Percentiles rank a stretch among this genome's conserved stretches.
Evolutionary conservation across 106 monocot genomes (phyloP).

Genomic region (Dendrobium officinale): DNA sequence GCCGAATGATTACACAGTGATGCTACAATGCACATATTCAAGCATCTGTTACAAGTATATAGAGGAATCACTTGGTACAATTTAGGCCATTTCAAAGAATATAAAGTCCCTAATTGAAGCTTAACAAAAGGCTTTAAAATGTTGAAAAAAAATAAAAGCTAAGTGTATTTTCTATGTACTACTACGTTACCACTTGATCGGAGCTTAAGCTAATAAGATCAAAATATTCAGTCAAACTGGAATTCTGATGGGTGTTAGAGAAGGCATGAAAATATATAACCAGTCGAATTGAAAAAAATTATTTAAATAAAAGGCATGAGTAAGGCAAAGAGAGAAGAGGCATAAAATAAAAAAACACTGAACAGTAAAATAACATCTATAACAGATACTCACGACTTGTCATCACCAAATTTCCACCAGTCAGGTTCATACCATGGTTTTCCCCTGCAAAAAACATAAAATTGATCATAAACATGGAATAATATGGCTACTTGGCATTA

Average conservation of each 20-base stretch:
- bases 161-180: not conserved
- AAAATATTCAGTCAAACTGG: not conserved
- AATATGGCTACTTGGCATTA: not conserved
- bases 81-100: not conserved
- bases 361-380: not conserved
- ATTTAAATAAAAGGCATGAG: not conserved
- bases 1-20: not conserved
- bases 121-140: not conserved
- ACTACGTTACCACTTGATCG: not conserved
- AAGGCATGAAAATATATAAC: not conserved
- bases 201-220: not conserved
- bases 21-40: not conserved
- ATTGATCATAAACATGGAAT: not conserved
- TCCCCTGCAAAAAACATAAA: conserved; percentile 48
- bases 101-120: too few relatives aligned
- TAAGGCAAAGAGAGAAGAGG: not conserved
- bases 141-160: not conserved
- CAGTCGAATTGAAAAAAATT: not conserved
- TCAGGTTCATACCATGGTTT: conserved; percentile 98
- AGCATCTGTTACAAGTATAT: not conserved
- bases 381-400: conserved; percentile 63
- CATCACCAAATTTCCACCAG: conserved; percentile 99
- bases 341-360: not conserved
- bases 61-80: not conserved
- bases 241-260: not conserved